Evolutionary conservation across 2,329 filamentous ascomycete species (phyloP).

Genomic region (Endocalyx cinctus): DNA sequence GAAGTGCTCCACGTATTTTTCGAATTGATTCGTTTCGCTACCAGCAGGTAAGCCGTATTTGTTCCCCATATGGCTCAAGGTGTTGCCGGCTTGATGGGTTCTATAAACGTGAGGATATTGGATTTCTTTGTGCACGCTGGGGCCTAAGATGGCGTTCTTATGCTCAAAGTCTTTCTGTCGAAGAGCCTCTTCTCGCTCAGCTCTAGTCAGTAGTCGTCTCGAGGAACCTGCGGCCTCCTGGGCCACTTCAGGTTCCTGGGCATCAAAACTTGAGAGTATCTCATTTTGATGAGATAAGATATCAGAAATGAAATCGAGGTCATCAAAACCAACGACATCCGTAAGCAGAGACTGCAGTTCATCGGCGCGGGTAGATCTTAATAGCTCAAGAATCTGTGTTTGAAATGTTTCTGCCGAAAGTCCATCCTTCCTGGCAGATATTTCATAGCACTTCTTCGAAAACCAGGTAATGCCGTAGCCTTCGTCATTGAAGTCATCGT

Average conservation of each 20-base stretch:
- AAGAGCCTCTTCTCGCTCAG: conserved; percentile 75
- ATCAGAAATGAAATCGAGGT: conserved; percentile 88
- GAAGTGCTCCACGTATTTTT: conserved; percentile 83
- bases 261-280: conserved; percentile 48
- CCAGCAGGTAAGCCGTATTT: conserved; percentile 80
- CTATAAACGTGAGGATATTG: conserved; percentile 95
- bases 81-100: conserved; percentile 77
- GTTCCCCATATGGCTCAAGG: conserved; percentile 70
- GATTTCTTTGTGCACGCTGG: conserved; percentile 66
- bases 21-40: conserved; percentile 62
- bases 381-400: conserved; percentile 69
- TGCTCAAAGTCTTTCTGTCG: conserved; percentile 74
- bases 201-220: conserved; percentile 67
- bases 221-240: conserved; percentile 33
- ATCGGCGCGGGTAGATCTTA: conserved; percentile 64
- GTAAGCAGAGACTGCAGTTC: conserved; percentile 87
- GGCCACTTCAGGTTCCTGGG: conserved; percentile 25
- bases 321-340: conserved; percentile 87
- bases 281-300: conserved; percentile 73
- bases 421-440: conserved; percentile 61
- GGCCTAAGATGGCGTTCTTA: conserved; percentile 68
- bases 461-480: conserved; percentile 67
- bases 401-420: conserved; percentile 67
- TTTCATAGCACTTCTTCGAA: conserved; percentile 57
- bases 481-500: conserved; percentile 21